A percentile compares a stretch with the other conserved stretches of the same genome.
These are phyloP conservation scores for Biscogniauxia marginata DNA, from an alignment of 2,329 filamentous ascomycete genomes.

Conservation along the genomic window DNA sequence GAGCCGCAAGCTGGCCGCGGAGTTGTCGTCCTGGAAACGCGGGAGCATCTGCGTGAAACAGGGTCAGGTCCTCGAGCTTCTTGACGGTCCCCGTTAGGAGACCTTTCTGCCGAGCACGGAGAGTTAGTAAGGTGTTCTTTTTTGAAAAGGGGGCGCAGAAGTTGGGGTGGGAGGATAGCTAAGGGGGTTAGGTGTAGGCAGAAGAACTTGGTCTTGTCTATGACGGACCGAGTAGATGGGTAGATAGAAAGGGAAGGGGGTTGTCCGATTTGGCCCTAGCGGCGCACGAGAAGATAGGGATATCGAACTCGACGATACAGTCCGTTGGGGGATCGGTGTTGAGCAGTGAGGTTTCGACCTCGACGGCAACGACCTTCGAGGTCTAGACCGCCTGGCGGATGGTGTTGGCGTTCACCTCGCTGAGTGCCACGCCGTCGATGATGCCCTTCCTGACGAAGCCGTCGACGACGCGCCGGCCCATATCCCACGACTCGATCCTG, in stretches of 20 bases:
- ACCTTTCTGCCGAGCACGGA: constrained; percentile 3
- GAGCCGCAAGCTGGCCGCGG: constrained; percentile 13
- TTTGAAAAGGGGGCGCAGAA: neutral
- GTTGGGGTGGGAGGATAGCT: no score
- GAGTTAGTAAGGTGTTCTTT: neutral
- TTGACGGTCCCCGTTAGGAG: constrained; percentile 16
- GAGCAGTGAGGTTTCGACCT: constrained; percentile 37
- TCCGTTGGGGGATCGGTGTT: constrained; percentile 28
- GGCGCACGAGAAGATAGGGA: constrained; percentile 54
- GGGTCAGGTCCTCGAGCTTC: constrained; percentile 10
- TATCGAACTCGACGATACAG: constrained; percentile 45
- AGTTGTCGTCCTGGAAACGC: constrained; percentile 15
- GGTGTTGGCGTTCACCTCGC: constrained; percentile 32
- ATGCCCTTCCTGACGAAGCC: constrained; percentile 33
- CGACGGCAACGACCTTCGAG: constrained; percentile 32
- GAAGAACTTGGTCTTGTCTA: neutral
- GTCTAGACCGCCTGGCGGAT: constrained; percentile 30
- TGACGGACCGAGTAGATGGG: neutral
- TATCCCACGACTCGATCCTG: constrained; percentile 50
- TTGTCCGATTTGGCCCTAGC: constrained; percentile 37
- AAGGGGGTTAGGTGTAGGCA: neutral
- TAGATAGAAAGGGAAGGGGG: neutral
- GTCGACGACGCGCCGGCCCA: constrained; percentile 37
- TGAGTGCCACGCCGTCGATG: constrained; percentile 35
- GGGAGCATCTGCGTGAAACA: constrained; percentile 2